phyloP scores from a whole-genome alignment of 139 green algal species.

The Tetratostichococcus sp. region DNA sequence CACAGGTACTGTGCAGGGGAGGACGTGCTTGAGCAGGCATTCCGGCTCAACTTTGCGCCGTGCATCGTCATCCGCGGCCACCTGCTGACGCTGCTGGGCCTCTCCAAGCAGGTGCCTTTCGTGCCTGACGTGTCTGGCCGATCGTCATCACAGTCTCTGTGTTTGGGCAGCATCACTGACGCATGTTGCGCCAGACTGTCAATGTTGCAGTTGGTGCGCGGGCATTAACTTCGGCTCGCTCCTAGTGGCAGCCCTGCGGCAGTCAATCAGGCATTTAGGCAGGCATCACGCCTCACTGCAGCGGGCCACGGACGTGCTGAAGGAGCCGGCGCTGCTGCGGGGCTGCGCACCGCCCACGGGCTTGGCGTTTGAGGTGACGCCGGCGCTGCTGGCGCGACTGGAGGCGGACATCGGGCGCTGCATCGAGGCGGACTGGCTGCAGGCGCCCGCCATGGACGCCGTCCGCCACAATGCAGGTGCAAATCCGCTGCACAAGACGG shows the following conservation, averaged over 20 bases:
- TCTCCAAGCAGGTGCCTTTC: constrained; percentile 16
- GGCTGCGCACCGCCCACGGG: not conserved
- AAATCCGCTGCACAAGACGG: not conserved
- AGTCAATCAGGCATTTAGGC: not conserved
- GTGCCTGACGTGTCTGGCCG: too few species aligned
- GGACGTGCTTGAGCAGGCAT: constrained; percentile 58
- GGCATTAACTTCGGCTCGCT: too few species aligned
- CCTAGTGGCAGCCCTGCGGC: not conserved
- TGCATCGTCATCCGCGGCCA: constrained; percentile 68
- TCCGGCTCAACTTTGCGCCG: constrained; percentile 59
- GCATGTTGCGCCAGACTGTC: too few species aligned
- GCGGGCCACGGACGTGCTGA: constrained; percentile 4
- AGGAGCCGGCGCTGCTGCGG: not conserved
- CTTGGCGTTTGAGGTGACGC: not conserved
- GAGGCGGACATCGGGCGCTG: constrained; percentile 9
- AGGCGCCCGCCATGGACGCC: constrained; percentile 53
- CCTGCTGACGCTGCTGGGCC: constrained; percentile 24
- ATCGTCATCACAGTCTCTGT: not conserved
- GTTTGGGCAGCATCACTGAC: too few species aligned
- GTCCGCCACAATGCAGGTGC: constrained; percentile 39
- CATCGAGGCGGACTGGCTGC: constrained; percentile 44
- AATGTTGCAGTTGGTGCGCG: too few species aligned
- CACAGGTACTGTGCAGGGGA: constrained; percentile 38
- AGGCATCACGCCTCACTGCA: not conserved
- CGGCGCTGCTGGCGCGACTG: not conserved